Evolutionary conservation across 179 eudicot genomes (phyloP).

Genomic region (Actinidia chinensis): DNA sequence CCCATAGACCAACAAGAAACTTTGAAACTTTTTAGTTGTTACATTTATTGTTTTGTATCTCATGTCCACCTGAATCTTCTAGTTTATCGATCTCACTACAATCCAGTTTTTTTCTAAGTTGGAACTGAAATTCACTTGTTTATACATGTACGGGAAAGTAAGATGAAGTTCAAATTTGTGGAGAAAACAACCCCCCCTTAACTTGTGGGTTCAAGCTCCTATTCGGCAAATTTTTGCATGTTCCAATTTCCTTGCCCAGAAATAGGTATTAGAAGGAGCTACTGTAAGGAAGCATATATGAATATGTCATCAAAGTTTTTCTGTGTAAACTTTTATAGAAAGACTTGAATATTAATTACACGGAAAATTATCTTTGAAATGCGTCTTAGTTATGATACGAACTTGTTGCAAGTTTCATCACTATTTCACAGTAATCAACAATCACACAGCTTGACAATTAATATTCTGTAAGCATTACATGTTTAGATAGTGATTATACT

Average conservation of each 20-base stretch:
- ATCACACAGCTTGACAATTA: too few species aligned
- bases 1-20: slow-evolving; percentile 76
- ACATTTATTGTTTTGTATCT: not conserved
- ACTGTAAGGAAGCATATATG: too few species aligned
- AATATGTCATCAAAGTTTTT: too few species aligned
- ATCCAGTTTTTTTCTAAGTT: not conserved
- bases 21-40: slow-evolving; percentile 65
- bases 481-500: too few species aligned
- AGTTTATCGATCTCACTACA: not conserved
- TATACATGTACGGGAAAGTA: not conserved
- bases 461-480: too few species aligned
- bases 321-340: too few species aligned
- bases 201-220: not conserved
- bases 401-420: too few species aligned
- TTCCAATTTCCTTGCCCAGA: not conserved
- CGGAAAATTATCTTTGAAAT: too few species aligned
- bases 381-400: too few species aligned
- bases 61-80: not conserved
- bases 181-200: not conserved
- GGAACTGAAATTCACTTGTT: not conserved
- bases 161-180: not conserved
- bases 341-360: too few species aligned
- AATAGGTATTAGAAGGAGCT: too few species aligned
- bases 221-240: not conserved
- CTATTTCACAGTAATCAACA: too few species aligned